Conservation (phyloP, 352 stramenopile species). For the Pythium apleroticum region DNA sequence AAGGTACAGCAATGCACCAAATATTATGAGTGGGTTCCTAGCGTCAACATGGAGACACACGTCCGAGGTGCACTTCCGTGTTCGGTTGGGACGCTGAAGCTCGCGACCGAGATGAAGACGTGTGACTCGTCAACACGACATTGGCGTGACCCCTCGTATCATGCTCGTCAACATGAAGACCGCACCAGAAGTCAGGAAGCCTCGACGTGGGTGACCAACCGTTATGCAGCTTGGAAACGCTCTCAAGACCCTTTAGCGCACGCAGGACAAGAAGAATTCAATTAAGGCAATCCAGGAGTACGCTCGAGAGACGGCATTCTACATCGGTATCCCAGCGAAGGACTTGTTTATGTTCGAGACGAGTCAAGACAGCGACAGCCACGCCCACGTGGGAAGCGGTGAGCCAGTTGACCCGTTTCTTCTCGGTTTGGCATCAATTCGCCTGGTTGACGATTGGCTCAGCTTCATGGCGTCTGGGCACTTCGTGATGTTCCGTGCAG, state of each 20-base stretch:
- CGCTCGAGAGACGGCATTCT: background rate
- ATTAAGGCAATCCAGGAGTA: slow-evolving; percentile 2
- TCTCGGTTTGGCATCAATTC: background rate
- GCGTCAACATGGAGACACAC: background rate
- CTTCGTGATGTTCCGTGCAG: slow-evolving; percentile 5
- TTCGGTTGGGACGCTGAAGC: background rate
- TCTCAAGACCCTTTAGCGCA: slow-evolving; percentile 2
- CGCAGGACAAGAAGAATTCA: too few relatives aligned
- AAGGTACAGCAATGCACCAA: too few relatives aligned
- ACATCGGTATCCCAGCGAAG: background rate
- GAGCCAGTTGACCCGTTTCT: background rate
- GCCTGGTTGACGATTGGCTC: slow-evolving; percentile 1
- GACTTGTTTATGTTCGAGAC: slow-evolving; percentile 7
- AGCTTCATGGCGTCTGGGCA: background rate
- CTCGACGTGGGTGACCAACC: background rate
- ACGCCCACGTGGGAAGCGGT: background rate
- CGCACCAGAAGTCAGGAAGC: background rate
- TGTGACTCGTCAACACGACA: background rate
- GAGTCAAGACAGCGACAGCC: background rate
- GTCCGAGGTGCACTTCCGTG: background rate
- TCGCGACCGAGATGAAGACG: slow-evolving; percentile 3
- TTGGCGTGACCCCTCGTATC: background rate
- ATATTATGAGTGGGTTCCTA: too few relatives aligned
- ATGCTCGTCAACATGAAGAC: slow-evolving; percentile 1
- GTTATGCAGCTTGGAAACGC: slow-evolving; percentile 2